Conservation (phyloP, 495 filamentous ascomycete species). For the Penicillium malachiteum region DNA sequence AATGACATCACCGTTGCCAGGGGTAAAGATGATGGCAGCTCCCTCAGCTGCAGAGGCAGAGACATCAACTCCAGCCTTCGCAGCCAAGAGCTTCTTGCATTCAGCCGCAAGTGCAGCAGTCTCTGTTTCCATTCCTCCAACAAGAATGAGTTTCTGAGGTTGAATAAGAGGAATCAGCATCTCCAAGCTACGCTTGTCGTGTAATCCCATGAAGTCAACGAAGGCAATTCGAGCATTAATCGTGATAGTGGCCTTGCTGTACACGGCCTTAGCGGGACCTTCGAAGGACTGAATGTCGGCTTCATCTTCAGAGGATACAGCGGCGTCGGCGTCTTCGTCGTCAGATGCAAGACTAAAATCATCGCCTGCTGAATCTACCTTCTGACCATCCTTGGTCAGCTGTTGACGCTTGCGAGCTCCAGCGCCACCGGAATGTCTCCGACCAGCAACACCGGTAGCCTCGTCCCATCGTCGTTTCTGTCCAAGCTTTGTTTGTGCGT, state of each 20-base stretch:
- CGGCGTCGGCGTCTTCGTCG: slow-evolving; percentile 45
- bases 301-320: slow-evolving; percentile 48
- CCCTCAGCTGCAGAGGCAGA: slow-evolving; percentile 33
- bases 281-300: slow-evolving; percentile 48
- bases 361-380: slow-evolving; percentile 41
- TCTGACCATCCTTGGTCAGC: slow-evolving; percentile 39
- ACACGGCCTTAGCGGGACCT: slow-evolving; percentile 73
- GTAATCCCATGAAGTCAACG: slow-evolving; percentile 88
- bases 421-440: slow-evolving; percentile 31
- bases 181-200: slow-evolving; percentile 86
- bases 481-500: slow-evolving; percentile 67
- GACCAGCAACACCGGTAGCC: slow-evolving; percentile 41
- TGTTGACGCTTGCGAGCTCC: slow-evolving; percentile 46
- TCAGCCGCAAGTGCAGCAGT: slow-evolving; percentile 74
- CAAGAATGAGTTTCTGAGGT: slow-evolving; percentile 87
- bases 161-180: slow-evolving; percentile 95
- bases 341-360: slow-evolving; percentile 40
- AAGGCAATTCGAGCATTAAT: slow-evolving; percentile 76
- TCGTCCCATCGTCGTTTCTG: slow-evolving; percentile 96
- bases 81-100: slow-evolving; percentile 71
- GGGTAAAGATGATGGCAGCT: slow-evolving; percentile 71
- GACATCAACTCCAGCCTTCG: slow-evolving; percentile 43
- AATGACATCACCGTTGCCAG: slow-evolving; percentile 64
- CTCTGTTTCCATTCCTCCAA: slow-evolving; percentile 75
- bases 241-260: slow-evolving; percentile 56